Base-by-base conservation (phyloP, 1,139 yeast species). In the Geotrichum bryndzae region DNA sequence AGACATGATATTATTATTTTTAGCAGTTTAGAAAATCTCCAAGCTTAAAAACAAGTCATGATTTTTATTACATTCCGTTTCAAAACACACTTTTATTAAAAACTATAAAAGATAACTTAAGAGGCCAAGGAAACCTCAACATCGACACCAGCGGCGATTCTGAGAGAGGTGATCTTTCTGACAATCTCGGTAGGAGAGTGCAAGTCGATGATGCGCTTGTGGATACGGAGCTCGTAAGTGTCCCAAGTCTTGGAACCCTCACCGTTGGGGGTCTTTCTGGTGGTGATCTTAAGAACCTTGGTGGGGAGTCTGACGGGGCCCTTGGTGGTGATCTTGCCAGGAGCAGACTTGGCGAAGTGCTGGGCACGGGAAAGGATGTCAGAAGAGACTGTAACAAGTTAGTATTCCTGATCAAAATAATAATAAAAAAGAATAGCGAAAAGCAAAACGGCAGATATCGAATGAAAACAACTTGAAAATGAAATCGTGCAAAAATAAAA, bases 161-260 rank as follows among this genome's bases (percentile, higher is more conserved):
- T 85, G 84, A 87, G 84, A 80, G 92, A 94, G 76, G 99, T 92
- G 83, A 94, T 90, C 84, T 88, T 89, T 88, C 89, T 90, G 81
- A 95, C 96, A 73, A 87, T 82, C 71, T 85, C 83, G 77, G 96
- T 90, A 80, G 97, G 97, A 73, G 99, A 96, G 84, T 90, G 95
- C 81, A 95, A 86, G 85, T 94, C 97, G 77, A 94, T 90, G 81
- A 90, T 88, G 84, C 99, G 92, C 95, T 95, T 95, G 97, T 95
- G 99, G 85, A 95, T 91, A 88, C 98, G 91, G 96, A 95, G 90
- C 86, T 95, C 99, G 82, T 87, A 95, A 76, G 96, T 84, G 81
- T 95, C 99, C 97, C 97, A 95, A 76, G 99, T 95, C 92, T 95
- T 94, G 76, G 99, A 94, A 92, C 99, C 99, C 86, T 95, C 98